Conservation (phyloP, 1,284 basidiomycete genomes). For the Coniophora puteana region DNA sequence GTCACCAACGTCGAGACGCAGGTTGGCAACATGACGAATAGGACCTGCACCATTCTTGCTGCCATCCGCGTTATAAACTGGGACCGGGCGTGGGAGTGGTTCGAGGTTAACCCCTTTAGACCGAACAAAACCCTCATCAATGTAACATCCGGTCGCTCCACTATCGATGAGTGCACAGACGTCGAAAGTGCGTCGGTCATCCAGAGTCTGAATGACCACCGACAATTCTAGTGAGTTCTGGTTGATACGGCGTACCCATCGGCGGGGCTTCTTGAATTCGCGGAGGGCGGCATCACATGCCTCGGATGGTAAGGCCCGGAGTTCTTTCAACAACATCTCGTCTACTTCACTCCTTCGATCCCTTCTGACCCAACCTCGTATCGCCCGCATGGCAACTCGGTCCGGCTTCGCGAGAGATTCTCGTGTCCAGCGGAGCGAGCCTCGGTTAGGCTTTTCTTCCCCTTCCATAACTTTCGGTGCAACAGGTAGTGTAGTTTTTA, state of each 20-base stretch:
- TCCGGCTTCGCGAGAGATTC: conserved; percentile 1
- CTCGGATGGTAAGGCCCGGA: background rate
- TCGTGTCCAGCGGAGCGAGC: background rate
- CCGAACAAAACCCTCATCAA: conserved; percentile 16
- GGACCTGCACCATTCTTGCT: conserved; percentile 14
- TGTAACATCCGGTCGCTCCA: conserved; percentile 17
- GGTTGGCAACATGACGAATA: conserved; percentile 9
- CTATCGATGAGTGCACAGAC: conserved; percentile 14
- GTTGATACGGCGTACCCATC: background rate
- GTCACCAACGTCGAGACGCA: background rate
- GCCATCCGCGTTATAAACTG: conserved; percentile 20
- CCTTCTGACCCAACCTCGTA: background rate
- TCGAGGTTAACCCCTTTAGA: conserved; percentile 9
- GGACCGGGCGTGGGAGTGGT: conserved; percentile 13
- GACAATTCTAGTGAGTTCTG: background rate
- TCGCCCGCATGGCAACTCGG: background rate
- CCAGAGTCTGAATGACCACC: background rate
- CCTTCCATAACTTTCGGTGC: background rate
- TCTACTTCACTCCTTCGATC: no score
- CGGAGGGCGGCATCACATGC: background rate
- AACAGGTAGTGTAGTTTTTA: background rate
- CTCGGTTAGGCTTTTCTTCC: background rate
- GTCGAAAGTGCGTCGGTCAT: background rate
- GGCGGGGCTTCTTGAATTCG: background rate
- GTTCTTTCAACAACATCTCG: no score